phyloP scores from a whole-genome alignment of 2,329 filamentous ascomycete genomes.

The Colletotrichum coccodes region DNA sequence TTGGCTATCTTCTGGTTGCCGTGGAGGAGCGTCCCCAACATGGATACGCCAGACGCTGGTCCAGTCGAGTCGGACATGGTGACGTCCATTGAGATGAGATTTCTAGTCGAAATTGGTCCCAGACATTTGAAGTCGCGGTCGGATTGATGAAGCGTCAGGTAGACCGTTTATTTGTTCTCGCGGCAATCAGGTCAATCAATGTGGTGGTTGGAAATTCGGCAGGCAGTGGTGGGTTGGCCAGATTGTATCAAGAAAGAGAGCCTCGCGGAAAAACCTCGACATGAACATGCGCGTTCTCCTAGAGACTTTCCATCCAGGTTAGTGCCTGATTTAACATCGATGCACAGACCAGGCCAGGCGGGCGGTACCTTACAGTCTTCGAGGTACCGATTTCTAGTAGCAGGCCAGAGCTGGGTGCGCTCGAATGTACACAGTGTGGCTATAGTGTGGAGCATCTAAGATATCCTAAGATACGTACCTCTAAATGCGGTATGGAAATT shows the following conservation, averaged over 20 bases:
- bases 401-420: too few relatives aligned
- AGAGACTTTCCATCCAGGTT: background rate
- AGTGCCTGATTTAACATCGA: background rate
- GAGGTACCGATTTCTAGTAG: too few relatives aligned
- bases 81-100: constrained; percentile 38
- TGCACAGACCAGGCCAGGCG: background rate
- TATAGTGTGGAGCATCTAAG: too few relatives aligned
- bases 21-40: constrained; percentile 49
- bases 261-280: background rate
- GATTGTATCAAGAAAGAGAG: too few relatives aligned
- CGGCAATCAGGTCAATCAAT: background rate
- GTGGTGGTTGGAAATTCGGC: background rate
- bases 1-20: constrained; percentile 53
- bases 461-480: too few relatives aligned
- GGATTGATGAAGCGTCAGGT: background rate
- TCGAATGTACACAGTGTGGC: background rate
- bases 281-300: background rate
- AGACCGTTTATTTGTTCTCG: background rate
- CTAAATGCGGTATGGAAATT: too few relatives aligned
- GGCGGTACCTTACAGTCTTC: too few relatives aligned
- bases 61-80: constrained; percentile 39
- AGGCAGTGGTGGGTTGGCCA: background rate
- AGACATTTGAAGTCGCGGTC: too few relatives aligned
- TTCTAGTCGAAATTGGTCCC: background rate
- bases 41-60: constrained; percentile 35